Evolutionary conservation across 2,329 filamentous ascomycete species (phyloP).

Genomic region (Colletotrichum falcatum): DNA sequence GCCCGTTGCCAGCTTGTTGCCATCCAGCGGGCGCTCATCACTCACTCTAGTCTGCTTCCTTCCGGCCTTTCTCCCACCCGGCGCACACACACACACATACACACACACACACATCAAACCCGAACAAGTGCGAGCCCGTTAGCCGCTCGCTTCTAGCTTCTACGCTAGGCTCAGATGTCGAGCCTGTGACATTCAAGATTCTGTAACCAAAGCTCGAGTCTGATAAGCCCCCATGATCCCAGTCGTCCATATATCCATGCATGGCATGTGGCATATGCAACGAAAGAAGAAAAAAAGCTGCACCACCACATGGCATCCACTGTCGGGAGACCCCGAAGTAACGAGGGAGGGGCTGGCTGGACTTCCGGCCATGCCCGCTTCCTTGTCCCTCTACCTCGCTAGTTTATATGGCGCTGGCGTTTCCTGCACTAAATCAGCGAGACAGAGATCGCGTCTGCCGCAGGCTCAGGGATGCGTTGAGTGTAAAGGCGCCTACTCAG

Average conservation of each 20-base stretch:
- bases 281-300: neutral
- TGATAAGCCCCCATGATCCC: conserved; percentile 22
- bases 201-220: conserved; percentile 28
- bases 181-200: conserved; percentile 35
- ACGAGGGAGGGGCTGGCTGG: conserved; percentile 10
- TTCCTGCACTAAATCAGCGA: neutral
- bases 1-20: conserved; percentile 9
- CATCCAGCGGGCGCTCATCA: conserved; percentile 31
- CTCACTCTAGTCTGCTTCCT: conserved; percentile 14
- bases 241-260: conserved; percentile 14
- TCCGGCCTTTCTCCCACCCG: conserved; percentile 22
- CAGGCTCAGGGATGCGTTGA: conserved; percentile 21
- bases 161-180: neutral
- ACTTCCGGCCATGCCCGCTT: conserved; percentile 12
- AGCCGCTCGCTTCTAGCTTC: conserved; percentile 4
- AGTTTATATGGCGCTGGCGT: neutral
- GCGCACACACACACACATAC: neutral
- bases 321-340: neutral
- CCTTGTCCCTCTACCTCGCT: neutral
- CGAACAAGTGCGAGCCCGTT: conserved; percentile 2
- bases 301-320: conserved; percentile 1
- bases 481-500: neutral
- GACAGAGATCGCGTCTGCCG: conserved; percentile 17
- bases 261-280: conserved; percentile 23
- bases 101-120: conserved; percentile 6